Conservation (phyloP, 257 asterid genomes). For the Osmanthus fragrans region DNA sequence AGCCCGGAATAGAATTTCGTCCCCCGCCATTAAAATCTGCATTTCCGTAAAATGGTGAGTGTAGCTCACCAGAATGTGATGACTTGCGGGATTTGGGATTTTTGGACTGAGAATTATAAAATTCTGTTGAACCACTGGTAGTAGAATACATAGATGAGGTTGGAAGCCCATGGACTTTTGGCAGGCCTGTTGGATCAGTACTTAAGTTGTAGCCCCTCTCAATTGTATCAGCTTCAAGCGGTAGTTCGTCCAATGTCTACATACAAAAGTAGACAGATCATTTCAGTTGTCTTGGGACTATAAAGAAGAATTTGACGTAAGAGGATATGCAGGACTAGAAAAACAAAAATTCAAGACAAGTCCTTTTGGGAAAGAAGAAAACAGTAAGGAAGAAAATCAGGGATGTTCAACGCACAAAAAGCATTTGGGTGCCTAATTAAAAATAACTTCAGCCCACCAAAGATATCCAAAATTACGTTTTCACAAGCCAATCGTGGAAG, state of each 20-base stretch:
- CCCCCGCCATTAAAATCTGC: slow-evolving; percentile 71
- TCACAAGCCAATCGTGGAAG: background rate
- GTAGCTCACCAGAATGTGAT: slow-evolving; percentile 84
- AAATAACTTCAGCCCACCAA: background rate
- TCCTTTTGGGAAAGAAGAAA: background rate
- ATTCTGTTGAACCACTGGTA: slow-evolving; percentile 57
- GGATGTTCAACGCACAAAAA: background rate
- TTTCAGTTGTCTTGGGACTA: background rate
- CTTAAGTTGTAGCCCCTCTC: slow-evolving; percentile 85
- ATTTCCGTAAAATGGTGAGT: slow-evolving; percentile 44
- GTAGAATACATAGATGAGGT: slow-evolving; percentile 64
- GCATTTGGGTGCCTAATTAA: background rate
- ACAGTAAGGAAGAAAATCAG: background rate
- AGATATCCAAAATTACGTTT: background rate
- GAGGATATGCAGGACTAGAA: background rate
- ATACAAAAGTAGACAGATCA: background rate
- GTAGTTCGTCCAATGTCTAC: slow-evolving; percentile 89
- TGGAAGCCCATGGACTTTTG: slow-evolving; percentile 89
- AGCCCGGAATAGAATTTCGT: slow-evolving; percentile 38
- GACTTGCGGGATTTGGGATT: slow-evolving; percentile 64
- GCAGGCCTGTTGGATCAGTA: slow-evolving; percentile 81
- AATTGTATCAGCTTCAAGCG: slow-evolving; percentile 84
- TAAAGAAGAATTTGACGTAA: background rate
- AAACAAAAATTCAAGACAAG: background rate
- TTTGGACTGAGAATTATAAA: slow-evolving; percentile 56